Conservation (phyloP, 2,329 filamentous ascomycete genomes). For the Xylaria sp. region DNA sequence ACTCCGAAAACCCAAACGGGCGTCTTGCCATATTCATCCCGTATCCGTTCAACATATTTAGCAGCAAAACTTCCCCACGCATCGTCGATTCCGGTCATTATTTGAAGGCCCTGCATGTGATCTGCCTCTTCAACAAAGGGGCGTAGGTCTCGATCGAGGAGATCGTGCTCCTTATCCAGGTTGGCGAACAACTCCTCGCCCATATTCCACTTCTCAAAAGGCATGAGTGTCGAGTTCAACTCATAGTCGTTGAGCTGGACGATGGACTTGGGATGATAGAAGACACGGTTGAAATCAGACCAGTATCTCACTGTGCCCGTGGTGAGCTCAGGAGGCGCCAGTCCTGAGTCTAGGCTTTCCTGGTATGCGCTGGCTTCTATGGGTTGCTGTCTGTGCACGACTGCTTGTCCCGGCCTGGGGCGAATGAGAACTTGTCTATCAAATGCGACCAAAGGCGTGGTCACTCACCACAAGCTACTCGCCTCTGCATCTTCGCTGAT, state of each 20-base stretch:
- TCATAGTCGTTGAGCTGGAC: constrained; percentile 90
- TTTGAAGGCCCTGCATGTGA: constrained; percentile 86
- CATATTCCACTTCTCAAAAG: constrained; percentile 79
- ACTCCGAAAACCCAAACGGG: constrained; percentile 88
- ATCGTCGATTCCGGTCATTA: constrained; percentile 77
- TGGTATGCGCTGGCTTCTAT: constrained; percentile 82
- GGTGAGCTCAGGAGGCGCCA: constrained; percentile 70
- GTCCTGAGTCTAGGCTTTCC: constrained; percentile 77
- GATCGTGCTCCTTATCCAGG: constrained; percentile 82
- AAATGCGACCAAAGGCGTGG: constrained; percentile 18
- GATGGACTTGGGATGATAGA: constrained; percentile 87
- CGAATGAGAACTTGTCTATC: constrained; percentile 12
- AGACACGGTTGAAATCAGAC: constrained; percentile 96
- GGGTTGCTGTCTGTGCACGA: constrained; percentile 73
- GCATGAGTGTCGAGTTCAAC: constrained; percentile 79
- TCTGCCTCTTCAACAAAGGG: constrained; percentile 94
- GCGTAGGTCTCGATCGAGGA: constrained; percentile 89
- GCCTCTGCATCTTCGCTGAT: constrained; percentile 50
- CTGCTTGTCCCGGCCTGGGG: constrained; percentile 70
- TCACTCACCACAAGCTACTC: constrained; percentile 54
- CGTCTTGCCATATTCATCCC: constrained; percentile 91
- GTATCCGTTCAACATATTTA: constrained; percentile 77
- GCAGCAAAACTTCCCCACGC: constrained; percentile 83
- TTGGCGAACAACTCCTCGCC: constrained; percentile 80
- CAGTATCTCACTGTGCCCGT: constrained; percentile 86